Evolutionary conservation across 106 monocot species (phyloP), one percentile per base, ranked within the genome.

Genomic region (Acorus calamus): DNA sequence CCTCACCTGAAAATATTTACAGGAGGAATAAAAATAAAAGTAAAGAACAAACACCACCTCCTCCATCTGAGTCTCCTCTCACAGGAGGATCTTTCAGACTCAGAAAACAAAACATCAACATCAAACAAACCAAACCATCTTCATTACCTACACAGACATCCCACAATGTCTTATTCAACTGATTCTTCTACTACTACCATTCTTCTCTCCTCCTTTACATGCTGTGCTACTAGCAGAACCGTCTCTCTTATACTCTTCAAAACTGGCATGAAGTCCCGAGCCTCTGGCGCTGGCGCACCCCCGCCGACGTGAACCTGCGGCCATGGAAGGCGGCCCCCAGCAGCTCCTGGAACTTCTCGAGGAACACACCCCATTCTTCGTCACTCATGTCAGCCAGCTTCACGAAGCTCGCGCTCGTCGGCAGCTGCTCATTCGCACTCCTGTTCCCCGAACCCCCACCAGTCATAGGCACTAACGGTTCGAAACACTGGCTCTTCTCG

Each of bases 361-460:
- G 85, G 61, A 89, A 93, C 2, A 67, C 70, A 2, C n/a, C 68
- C 93, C 93, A 93, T 44, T 93, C 85, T 11, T 93, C 93, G 48
- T 80, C 76, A 0, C 62, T 54, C 93, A 93, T 89, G 50, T 93
- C 93, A 2, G 78, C 80, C 58, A 93, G 47, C 68, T 72, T 80
- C 60, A 93, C 93, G 59, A 86, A 93, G 67, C 78, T 82, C 9
- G 66, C 44, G 57, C 93, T 89, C 2, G 61, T 56, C 0, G 76
- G 75, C 62, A 88, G 76, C 41, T 74, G 74, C 11, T 67, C 66
- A 3, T 66, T 53, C 4, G 66, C 74, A 42, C 66, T 74, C 46
- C 55, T 8, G 7, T n/a, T 11, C 60, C 44, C 56, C n/a, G 52
- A 49, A 64, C 61, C 9, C 2, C 64, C 63, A 13, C 3, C 11